Percentiles rank a stretch among this genome's conserved stretches.
These are phyloP conservation scores for Sugiyamaella novakii DNA, from an alignment of 1,139 yeast genomes.

Conservation along the genomic window DNA sequence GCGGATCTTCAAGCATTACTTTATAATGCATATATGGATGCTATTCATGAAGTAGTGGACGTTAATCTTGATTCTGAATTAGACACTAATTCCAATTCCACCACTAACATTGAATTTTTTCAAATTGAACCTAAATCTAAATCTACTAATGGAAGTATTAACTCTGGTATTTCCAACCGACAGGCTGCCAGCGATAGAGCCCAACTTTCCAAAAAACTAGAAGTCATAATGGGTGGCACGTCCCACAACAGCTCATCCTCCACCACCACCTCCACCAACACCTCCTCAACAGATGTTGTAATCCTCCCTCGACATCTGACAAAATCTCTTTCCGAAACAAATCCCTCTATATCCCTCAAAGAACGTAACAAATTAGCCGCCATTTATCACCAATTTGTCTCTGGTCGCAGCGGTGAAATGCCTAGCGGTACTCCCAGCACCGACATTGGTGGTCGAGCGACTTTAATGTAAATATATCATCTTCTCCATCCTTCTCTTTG, in stretches of 20 bases:
- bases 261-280: constrained; percentile 13
- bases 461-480: constrained; percentile 55
- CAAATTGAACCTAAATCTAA: constrained; percentile 35
- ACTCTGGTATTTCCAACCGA: constrained; percentile 9
- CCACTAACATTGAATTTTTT: constrained; percentile 46
- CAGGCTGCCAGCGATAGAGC: constrained; percentile 47
- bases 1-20: constrained; percentile 94
- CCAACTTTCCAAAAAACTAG: constrained; percentile 51
- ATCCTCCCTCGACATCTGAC: constrained; percentile 60
- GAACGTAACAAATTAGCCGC: constrained; percentile 64
- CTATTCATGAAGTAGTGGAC: constrained; percentile 78
- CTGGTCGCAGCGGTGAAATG: constrained; percentile 85
- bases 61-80: constrained; percentile 18
- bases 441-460: constrained; percentile 83
- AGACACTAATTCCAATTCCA: constrained; percentile 38
- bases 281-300: constrained; percentile 34
- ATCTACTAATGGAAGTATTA: constrained; percentile 2
- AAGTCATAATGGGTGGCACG: constrained; percentile 37
- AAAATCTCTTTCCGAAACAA: constrained; percentile 73
- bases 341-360: constrained; percentile 77
- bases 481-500: not conserved
- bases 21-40: constrained; percentile 87
- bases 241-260: not conserved
- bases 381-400: constrained; percentile 73
- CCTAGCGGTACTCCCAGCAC: constrained; percentile 82